Base-by-base conservation (phyloP, 1,284 basidiomycete genomes). In the Melampsora americana region DNA sequence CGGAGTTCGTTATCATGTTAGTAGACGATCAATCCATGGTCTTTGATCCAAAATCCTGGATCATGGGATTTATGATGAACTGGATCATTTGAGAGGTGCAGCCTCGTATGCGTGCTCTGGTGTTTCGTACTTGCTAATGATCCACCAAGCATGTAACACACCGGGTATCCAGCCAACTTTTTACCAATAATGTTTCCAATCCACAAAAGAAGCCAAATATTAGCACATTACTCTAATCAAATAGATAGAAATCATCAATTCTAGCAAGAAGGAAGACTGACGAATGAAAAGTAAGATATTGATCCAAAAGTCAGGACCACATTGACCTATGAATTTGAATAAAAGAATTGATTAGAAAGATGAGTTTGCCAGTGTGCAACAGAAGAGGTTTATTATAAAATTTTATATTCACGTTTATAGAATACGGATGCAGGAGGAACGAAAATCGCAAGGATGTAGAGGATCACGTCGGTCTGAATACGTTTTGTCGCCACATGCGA, bases 121-220 rank as follows among this genome's bases (percentile, higher is more conserved):
- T 23, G n/a, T 56, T 20, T 56, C 53, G 18, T 73, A 59, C 50
- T 73, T 73, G 46, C 35, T 60, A 46, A 78, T 70, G 56, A 75
- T 76, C 50, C 66, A 78, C 77, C 77, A 78, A 14, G 77, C 77
- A 66, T 78, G 77, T 28, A 78, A 65, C 18, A 78, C 74, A 28
- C 77, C 77, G 12, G 77, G 77, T 5, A 78, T 64, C 77, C 77
- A 78, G 9, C 68, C 77, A 6, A 78, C 70, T 73, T n/a, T 32
- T 26, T 11, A 1, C 28, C 26, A 56, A 32, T 23, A 53, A 78
- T 14, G 46, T 28, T 32, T 48, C 66, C 23, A 48, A 68, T 48
- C 16, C 28, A 44, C 3, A 35, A 16, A 66, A 42, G 18, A 42
- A 44, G 32, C 14, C 26, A 44, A 18, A 26, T 44, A 23, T 42